These are phyloP conservation scores for Isatis lusitanica DNA, from an alignment of 441 rosid species.

Conservation along the genomic window DNA sequence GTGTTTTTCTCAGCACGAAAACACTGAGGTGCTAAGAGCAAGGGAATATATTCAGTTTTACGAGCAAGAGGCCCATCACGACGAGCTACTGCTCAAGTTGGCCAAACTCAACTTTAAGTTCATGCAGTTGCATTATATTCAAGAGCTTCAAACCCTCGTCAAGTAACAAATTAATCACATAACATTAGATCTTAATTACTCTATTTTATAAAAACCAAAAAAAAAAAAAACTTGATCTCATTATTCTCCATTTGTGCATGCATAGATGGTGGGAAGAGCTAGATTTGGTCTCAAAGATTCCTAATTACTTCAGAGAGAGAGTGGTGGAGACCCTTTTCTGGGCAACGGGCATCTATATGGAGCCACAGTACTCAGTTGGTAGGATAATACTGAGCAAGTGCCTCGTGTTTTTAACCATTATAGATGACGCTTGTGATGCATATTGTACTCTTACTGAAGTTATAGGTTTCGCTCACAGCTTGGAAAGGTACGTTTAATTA, in stretches of 20 bases:
- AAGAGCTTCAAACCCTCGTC: neutral
- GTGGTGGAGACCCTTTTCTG: no score
- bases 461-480: neutral
- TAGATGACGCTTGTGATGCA: neutral
- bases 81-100: neutral
- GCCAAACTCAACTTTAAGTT: neutral
- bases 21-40: neutral
- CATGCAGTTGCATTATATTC: neutral
- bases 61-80: neutral
- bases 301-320: no score
- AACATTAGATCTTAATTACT: neutral
- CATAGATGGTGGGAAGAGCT: neutral
- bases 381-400: neutral
- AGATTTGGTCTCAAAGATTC: neutral
- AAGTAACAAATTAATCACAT: neutral
- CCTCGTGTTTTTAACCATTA: neutral
- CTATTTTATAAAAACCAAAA: no score
- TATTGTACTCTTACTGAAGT: neutral
- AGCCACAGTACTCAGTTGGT: neutral
- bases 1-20: neutral
- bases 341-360: neutral
- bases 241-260: neutral
- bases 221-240: no score
- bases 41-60: neutral
- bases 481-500: neutral